A percentile compares a stretch with the other conserved stretches of the same genome.
phyloP scores from a whole-genome alignment of 495 filamentous ascomycete species.

The Wilcoxina mikolae region DNA sequence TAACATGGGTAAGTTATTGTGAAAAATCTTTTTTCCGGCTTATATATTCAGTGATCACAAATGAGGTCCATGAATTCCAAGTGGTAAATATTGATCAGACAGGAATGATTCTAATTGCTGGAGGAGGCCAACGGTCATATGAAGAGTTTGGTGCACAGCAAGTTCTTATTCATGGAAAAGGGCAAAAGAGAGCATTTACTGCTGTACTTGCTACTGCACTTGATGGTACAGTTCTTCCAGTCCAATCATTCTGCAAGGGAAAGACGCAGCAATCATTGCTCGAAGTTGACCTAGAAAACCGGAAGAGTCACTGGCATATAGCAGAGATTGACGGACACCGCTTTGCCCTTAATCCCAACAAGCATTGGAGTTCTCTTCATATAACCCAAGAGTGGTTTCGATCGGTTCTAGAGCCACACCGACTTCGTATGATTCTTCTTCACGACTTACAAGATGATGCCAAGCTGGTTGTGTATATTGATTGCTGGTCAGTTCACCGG shows the following conservation, averaged over 20 bases:
- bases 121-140: background rate
- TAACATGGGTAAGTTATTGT: background rate
- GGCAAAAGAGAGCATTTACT: background rate
- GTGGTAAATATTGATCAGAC: background rate
- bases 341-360: background rate
- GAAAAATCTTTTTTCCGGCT: background rate
- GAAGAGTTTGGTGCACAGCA: background rate
- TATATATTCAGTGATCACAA: background rate
- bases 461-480: background rate
- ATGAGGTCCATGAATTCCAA: background rate
- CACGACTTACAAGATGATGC: background rate
- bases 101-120: background rate
- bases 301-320: background rate
- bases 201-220: background rate
- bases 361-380: background rate
- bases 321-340: background rate
- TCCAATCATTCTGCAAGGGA: background rate
- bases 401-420: background rate
- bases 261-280: background rate
- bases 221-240: background rate
- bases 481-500: background rate
- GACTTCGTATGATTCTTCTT: background rate
- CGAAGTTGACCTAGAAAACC: background rate
- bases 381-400: background rate
- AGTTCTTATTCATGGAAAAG: background rate